Evolutionary conservation across 1,139 yeast species (phyloP).

Genomic region (Arxiozyma telluris): DNA sequence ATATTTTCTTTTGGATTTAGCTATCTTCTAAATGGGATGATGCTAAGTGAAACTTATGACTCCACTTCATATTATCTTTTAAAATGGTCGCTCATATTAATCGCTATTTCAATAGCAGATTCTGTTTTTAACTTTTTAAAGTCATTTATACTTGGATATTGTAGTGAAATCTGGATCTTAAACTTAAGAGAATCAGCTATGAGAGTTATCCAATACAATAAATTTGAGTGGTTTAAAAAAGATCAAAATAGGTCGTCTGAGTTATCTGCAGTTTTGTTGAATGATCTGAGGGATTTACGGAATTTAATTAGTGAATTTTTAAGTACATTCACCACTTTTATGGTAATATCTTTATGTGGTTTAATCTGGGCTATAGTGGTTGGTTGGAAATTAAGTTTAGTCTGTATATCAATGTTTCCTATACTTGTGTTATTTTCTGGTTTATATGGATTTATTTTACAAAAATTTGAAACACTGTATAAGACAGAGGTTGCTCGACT

Average conservation of each 20-base stretch:
- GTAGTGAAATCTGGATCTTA: constrained; percentile 63
- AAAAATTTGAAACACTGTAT: constrained; percentile 49
- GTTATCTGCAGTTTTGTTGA: constrained; percentile 59
- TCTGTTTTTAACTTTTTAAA: constrained; percentile 51
- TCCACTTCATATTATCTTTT: constrained; percentile 33
- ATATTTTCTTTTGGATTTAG: constrained; percentile 73
- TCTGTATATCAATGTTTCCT: constrained; percentile 70
- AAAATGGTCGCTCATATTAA: constrained; percentile 61
- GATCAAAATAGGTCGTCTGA: constrained; percentile 42
- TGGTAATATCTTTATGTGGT: constrained; percentile 50
- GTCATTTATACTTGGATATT: constrained; percentile 41
- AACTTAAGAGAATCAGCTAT: constrained; percentile 46
- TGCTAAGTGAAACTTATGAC: constrained; percentile 34
- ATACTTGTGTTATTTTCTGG: constrained; percentile 44
- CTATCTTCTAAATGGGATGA: constrained; percentile 49
- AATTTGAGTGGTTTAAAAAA: constrained; percentile 45
- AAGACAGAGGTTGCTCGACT: constrained; percentile 46
- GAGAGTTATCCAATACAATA: constrained; percentile 42
- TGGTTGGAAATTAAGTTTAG: constrained; percentile 87
- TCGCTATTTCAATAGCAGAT: constrained; percentile 51
- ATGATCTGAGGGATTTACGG: constrained; percentile 73
- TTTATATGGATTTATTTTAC: constrained; percentile 44
- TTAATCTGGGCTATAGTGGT: constrained; percentile 62
- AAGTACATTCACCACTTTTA: constrained; percentile 43
- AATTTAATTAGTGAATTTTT: constrained; percentile 53